Base-by-base conservation (phyloP, 1,284 basidiomycete species). In the Ustilago curta region DNA sequence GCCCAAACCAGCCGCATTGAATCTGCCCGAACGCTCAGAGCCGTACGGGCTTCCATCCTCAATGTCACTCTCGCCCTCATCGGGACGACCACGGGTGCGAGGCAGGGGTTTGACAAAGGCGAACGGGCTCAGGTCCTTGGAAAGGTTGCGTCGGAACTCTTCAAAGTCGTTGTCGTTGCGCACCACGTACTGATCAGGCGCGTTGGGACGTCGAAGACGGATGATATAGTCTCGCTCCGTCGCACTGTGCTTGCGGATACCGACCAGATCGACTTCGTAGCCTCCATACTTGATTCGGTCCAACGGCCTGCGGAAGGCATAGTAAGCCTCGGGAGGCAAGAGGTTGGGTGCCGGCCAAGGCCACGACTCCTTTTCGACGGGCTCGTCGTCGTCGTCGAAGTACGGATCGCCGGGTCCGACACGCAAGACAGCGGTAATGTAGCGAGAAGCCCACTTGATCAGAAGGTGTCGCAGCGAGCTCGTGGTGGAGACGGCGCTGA, bases 141-240 rank as follows among this genome's bases (percentile, higher is more conserved):
- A 43, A 14, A 83, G 76, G 51, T 77, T 77, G 44, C 59, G 63
- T 8, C 63, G 70, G 70, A 72, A 82, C 57, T 82, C 76, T 31
- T 78, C 73, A 37, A 79, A 83, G 69, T 83, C 82, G 45, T 63
- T 59, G 59, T 83, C 82, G 70, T 77, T 81, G 39, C 82, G 76
- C 42, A 83, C 76, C 1, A 83, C 81, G 48, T 71, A 81, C 61
- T 74, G 64, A 40, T 78, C 74, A 18, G 73, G 60, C 4, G 74
- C 76, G 47, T 81, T 79, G 43, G 77, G 81, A n/a, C 79, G 72
- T 25, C 77, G 77, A 31, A 83, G 76, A 18, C 77, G 68, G 21
- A 82, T 64, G 48, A 83, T 63, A 58, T 79, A 80, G 65, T 82
- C 79, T 37, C 76, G 66, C 45, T 76, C 78, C 29, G 44, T 57